phyloP scores from a whole-genome alignment of 345 rosid genomes.

The Nasturtium officinale region DNA sequence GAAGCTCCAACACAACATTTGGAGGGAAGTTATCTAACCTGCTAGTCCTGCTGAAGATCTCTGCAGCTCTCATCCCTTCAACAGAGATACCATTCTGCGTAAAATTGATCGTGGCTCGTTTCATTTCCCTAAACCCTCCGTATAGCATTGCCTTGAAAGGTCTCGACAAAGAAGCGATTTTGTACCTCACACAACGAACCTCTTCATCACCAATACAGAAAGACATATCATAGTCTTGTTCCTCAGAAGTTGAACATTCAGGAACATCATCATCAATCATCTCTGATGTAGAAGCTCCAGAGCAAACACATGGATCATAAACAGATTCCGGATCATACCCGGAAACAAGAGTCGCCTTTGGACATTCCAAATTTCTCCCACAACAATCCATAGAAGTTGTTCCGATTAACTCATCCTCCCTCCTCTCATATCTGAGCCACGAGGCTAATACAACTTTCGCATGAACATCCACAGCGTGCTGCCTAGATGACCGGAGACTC shows the following conservation, averaged over 20 bases:
- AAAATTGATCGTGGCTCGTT: constrained; percentile 70
- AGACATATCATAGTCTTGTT: constrained; percentile 66
- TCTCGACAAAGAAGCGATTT: constrained; percentile 67
- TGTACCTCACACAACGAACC: constrained; percentile 68
- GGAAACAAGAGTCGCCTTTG: constrained; percentile 68
- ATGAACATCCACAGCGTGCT: constrained; percentile 80
- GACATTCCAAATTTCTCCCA: constrained; percentile 85
- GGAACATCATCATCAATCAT: constrained; percentile 36
- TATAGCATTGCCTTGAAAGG: constrained; percentile 82
- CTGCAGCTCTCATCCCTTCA: constrained; percentile 73
- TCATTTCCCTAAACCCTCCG: constrained; percentile 72
- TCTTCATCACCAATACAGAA: constrained; percentile 80
- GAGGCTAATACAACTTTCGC: constrained; percentile 80
- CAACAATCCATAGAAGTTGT: constrained; percentile 76
- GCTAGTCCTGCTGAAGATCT: constrained; percentile 71
- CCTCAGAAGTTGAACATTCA: constrained; percentile 79
- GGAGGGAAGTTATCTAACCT: constrained; percentile 54
- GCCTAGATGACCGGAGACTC: constrained; percentile 71
- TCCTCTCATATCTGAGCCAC: constrained; percentile 91
- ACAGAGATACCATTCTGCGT: constrained; percentile 66
- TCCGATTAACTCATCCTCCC: constrained; percentile 87
- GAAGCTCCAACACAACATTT: constrained; percentile 66
- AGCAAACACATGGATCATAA: constrained; percentile 68
- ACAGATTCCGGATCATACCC: constrained; percentile 76
- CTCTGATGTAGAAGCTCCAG: constrained; percentile 46